Evolutionary conservation across 495 filamentous ascomycete species (phyloP).

Genomic region (Tetracladium marchalianum): DNA sequence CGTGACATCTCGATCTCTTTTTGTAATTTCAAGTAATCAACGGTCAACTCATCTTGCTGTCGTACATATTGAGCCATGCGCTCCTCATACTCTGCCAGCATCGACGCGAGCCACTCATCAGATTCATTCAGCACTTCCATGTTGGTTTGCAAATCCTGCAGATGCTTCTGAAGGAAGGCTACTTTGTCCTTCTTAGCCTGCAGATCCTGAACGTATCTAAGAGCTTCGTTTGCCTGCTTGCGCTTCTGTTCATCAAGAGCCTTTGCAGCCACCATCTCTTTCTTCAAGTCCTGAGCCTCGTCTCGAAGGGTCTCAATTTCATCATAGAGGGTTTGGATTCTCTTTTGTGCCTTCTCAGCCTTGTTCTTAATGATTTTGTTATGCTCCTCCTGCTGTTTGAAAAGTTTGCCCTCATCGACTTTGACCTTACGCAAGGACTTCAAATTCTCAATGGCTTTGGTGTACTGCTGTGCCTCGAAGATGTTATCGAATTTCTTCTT

Average conservation of each 20-base stretch:
- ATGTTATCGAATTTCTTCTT: slow-evolving; percentile 97
- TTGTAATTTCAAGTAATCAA: slow-evolving; percentile 53
- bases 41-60: slow-evolving; percentile 50
- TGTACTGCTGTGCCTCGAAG: slow-evolving; percentile 93
- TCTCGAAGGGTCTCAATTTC: slow-evolving; percentile 63
- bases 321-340: slow-evolving; percentile 49
- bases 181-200: slow-evolving; percentile 66
- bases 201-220: slow-evolving; percentile 52
- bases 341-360: slow-evolving; percentile 60
- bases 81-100: slow-evolving; percentile 73
- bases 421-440: slow-evolving; percentile 76
- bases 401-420: slow-evolving; percentile 58
- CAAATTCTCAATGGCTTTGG: slow-evolving; percentile 92
- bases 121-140: slow-evolving; percentile 68
- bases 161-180: slow-evolving; percentile 41
- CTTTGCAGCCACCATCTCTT: slow-evolving; percentile 41
- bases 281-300: slow-evolving; percentile 45
- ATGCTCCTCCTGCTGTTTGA: slow-evolving; percentile 62
- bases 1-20: slow-evolving; percentile 49
- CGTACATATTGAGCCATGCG: slow-evolving; percentile 52
- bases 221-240: slow-evolving; percentile 33
- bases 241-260: slow-evolving; percentile 32
- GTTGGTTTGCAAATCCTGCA: slow-evolving; percentile 56
- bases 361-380: slow-evolving; percentile 80
- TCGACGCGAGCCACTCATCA: slow-evolving; percentile 66